Base-by-base conservation (phyloP, 768 basidiomycete genomes). In the Lactarius deliciosus region DNA sequence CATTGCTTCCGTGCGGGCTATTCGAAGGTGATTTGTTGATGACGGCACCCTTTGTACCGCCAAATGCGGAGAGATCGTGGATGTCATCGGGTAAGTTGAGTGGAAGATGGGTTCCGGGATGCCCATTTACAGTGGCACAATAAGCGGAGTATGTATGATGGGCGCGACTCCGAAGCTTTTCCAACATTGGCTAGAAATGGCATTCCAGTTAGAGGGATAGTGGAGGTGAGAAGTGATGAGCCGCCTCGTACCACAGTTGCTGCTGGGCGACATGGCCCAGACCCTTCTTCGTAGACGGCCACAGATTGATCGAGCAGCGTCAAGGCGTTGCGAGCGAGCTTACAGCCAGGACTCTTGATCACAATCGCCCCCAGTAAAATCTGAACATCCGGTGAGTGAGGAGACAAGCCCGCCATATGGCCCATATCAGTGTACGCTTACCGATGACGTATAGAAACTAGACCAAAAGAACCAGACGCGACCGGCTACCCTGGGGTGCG, bases 391-490 rank as follows among this genome's bases (percentile, higher is more conserved):
- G 20, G n/a, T 57, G 11, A 62, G 36, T 28, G 16, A 8, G 40
- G 8, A 8, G 7, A 22, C 25, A 15, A 34, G n/a, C 56, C 20
- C 16, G 30, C 5, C 25, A 40, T 32, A 32, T 32, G 7, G 30
- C 30, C 30, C 30, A 30, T 28, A 38, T 56, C 45, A 11, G 25
- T 61, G 6, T 47, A 54, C 57, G 16, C 81, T 58, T 70, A 85
- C 84, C 63, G 82, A 82, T 20, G 84, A 76, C 3, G 82, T 81
- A 65, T 82, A 84, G 55, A 81, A 72, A 1, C 76, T 76, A 0
- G 82, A 80, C 84, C 84, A 85, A 72, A 84, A 83, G 69, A 78
- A 82, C 82, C 83, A 84, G 10, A 76, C 72, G 45, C 74, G 70
- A 30, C 77, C 71, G 8, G 77, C 72, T 3, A 75, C 72, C 13